A percentile compares a stretch with the other conserved stretches of the same genome.
Conservation (phyloP, 1,284 basidiomycete species). For the Irpex sp. region DNA sequence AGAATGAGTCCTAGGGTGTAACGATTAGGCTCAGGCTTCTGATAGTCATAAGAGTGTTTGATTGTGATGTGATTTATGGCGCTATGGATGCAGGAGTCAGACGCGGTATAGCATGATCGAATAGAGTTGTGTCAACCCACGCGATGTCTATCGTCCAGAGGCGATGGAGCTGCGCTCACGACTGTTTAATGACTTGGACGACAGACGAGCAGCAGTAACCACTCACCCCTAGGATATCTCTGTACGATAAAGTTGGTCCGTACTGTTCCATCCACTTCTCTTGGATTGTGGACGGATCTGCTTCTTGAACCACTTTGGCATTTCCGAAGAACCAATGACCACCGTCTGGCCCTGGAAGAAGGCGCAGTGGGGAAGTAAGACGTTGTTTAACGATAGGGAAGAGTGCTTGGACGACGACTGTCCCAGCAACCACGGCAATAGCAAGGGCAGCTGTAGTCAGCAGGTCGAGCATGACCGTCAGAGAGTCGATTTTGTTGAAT, state of each 20-base stretch:
- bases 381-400: slow-evolving; percentile 16
- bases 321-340: slow-evolving; percentile 64
- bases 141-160: slow-evolving; percentile 8
- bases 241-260: slow-evolving; percentile 46
- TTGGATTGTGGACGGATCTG: slow-evolving; percentile 47
- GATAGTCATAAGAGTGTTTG: no score
- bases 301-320: slow-evolving; percentile 49
- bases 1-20: no score
- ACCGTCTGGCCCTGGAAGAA: slow-evolving; percentile 59
- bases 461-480: background rate
- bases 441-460: background rate
- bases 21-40: no score
- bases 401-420: background rate
- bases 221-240: slow-evolving; percentile 8
- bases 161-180: background rate
- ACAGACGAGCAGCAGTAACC: no score
- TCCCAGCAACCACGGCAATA: background rate
- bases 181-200: no score
- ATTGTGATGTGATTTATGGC: background rate
- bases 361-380: slow-evolving; percentile 46
- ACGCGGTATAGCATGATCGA: slow-evolving; percentile 56
- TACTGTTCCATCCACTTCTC: slow-evolving; percentile 66
- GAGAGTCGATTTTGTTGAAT: background rate
- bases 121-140: background rate
- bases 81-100: slow-evolving; percentile 45